These are phyloP conservation scores for Pseudozyma sp. DNA, from an alignment of 1,284 basidiomycete species.

Conservation along the genomic window DNA sequence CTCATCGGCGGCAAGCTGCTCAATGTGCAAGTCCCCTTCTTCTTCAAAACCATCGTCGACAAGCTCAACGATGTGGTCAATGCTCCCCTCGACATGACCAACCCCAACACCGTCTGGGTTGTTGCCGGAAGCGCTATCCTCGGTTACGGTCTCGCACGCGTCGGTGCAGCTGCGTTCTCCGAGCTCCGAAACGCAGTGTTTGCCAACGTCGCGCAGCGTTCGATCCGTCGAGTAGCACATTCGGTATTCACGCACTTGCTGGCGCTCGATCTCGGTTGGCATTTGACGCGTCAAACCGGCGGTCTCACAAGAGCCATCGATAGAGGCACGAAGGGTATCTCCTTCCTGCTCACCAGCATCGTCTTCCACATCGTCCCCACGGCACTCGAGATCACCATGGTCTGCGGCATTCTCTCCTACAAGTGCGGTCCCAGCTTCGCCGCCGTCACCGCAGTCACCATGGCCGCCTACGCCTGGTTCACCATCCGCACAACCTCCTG, in stretches of 20 bases:
- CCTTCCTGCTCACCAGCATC: constrained; percentile 91
- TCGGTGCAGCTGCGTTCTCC: constrained; percentile 88
- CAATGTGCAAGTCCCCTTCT: constrained; percentile 95
- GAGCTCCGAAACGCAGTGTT: constrained; percentile 96
- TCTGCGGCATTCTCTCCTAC: constrained; percentile 95
- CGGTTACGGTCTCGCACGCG: constrained; percentile 90
- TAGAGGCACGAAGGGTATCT: constrained; percentile 96
- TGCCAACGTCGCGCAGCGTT: constrained; percentile 92
- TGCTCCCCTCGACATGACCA: constrained; percentile 76
- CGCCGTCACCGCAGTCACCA: constrained; percentile 84
- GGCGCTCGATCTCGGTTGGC: constrained; percentile 90
- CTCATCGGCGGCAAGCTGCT: constrained; percentile 89
- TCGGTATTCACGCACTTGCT: constrained; percentile 94
- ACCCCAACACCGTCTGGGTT: constrained; percentile 86
- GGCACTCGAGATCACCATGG: constrained; percentile 93
- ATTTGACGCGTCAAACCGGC: constrained; percentile 91
- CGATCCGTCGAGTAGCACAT: constrained; percentile 90
- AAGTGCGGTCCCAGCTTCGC: constrained; percentile 98
- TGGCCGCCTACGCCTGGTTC: constrained; percentile 95
- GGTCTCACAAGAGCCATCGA: constrained; percentile 96
- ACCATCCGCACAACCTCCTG: constrained; percentile 95
- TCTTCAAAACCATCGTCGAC: constrained; percentile 94
- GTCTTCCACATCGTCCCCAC: constrained; percentile 96
- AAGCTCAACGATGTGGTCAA: constrained; percentile 75
- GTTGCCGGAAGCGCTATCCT: constrained; percentile 88